Evolutionary conservation across 169 alveolate species (phyloP).

Genomic region (Cryptosporidium parvum): DNA sequence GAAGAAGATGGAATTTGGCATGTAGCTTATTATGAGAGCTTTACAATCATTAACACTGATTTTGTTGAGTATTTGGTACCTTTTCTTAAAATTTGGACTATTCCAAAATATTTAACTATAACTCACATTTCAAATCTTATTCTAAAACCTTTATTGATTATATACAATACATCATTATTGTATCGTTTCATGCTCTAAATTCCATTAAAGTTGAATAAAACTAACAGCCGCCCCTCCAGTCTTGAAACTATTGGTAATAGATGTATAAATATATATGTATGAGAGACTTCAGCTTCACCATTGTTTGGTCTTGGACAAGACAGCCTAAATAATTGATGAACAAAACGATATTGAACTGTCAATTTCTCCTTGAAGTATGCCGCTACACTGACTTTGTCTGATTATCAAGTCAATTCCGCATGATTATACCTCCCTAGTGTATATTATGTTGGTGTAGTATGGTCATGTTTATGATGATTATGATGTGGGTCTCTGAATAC

Average conservation of each 20-base stretch:
- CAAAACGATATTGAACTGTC: neutral
- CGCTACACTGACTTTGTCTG: neutral
- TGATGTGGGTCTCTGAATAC: neutral
- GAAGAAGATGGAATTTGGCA: neutral
- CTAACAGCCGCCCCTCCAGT: neutral
- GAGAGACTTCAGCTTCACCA: neutral
- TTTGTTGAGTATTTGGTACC: neutral
- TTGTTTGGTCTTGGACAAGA: neutral
- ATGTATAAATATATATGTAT: neutral
- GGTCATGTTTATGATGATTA: neutral
- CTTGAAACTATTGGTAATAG: neutral
- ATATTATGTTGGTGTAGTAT: neutral
- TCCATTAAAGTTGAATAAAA: no score
- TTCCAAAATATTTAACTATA: no score
- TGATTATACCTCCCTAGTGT: neutral
- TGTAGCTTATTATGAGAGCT: no score
- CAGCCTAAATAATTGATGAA: no score
- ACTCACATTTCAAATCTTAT: neutral
- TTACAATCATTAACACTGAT: neutral
- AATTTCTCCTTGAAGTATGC: neutral
- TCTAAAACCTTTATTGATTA: neutral
- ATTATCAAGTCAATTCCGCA: neutral
- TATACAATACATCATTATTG: no score
- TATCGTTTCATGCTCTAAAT: neutral
- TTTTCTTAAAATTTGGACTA: neutral